Base-by-base conservation (phyloP, 805 yeast genomes). In the Suhomyces xylopsoci region DNA sequence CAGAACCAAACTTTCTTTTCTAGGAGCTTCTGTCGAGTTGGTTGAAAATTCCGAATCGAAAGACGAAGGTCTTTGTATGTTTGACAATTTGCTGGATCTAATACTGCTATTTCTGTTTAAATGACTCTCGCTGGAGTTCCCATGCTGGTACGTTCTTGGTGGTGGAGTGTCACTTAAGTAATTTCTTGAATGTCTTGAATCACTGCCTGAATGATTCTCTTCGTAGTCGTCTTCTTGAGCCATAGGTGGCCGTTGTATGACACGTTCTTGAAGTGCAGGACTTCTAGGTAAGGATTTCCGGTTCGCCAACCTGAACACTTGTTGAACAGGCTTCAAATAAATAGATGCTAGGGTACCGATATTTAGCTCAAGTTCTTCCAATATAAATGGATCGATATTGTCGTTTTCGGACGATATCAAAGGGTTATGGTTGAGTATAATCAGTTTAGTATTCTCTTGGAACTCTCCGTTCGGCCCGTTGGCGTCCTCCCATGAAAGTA, bases 281-380 rank as follows among this genome's bases (percentile, higher is more conserved):
- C 88, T 83, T 7, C 64, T 58, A 0, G 81, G 74, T 38, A 89
- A 67, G 19, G 58, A 57, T 55, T 76, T 84, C 1, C 78, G 68
- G 55, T 80, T 85, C 2, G 88, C 77, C 32, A 80, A 66, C 42
- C 96, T 74, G 74, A 91, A 91, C 2, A 91, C 90, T 60, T 82
- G 88, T n/a, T 80, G 79, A 7, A 89, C 86, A 0, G 97, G 96
- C 59, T 90, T 88, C 60, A 92, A 71, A 63, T 91, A 93, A 12
- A 92, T 82, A 0, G 96, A 85, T 0, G 96, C 92, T 50, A 93
- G 70, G 0, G 91, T 76, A 1, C 97, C 97, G 32, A 92, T 84
- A 58, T 84, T 85, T 56, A 91, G 73, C 60, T 89, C 96, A 50
- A 92, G 71, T 62, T 92, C 97, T 59, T 91, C 96, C 34, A 92